Conservation (phyloP, 371 early-diverging fungal species). For the Apophysomyces sp. region DNA sequence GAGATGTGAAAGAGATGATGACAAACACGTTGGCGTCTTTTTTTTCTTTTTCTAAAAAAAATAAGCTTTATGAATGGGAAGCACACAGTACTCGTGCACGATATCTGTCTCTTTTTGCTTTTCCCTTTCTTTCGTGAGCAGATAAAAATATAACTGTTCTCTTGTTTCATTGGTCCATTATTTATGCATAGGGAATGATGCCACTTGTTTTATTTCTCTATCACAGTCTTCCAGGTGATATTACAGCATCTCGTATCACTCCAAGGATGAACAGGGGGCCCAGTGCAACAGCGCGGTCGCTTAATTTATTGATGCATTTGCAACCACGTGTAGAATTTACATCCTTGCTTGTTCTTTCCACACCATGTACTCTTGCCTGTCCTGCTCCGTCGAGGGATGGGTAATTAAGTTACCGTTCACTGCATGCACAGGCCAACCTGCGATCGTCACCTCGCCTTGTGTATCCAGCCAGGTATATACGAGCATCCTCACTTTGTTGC, state of each 20-base stretch:
- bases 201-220: background rate
- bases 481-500: constrained; percentile 36
- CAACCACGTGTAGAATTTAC: background rate
- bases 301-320: background rate
- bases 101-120: background rate
- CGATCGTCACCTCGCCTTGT: constrained; percentile 22
- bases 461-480: constrained; percentile 47
- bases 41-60: background rate
- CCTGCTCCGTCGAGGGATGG: background rate
- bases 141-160: background rate
- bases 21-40: background rate
- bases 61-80: background rate
- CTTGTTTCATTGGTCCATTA: background rate
- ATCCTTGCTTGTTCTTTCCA: constrained; percentile 17
- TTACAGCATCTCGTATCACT: background rate
- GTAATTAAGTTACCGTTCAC: constrained; percentile 30
- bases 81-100: background rate
- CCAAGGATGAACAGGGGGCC: background rate
- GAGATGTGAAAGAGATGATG: constrained; percentile 1
- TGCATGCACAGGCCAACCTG: constrained; percentile 43
- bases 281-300: background rate
- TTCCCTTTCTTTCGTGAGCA: background rate
- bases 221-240: background rate
- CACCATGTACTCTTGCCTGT: constrained; percentile 21
- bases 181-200: background rate